These are phyloP conservation scores for Hypoxylon sp. DNA, from an alignment of 2,329 filamentous ascomycete species.

Conservation along the genomic window DNA sequence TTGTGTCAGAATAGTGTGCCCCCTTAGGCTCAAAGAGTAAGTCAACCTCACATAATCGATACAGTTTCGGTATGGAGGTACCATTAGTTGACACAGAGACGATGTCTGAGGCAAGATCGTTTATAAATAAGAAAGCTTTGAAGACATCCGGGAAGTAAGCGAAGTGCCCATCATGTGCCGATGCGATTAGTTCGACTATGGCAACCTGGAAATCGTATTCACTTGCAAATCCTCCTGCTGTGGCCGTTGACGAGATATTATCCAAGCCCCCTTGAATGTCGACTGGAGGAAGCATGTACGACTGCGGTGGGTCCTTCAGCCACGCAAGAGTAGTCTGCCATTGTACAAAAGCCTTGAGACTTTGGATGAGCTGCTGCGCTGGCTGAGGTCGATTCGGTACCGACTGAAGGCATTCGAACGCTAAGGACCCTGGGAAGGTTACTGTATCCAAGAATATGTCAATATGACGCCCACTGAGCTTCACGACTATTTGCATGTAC, in stretches of 20 bases:
- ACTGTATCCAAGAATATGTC: conserved; percentile 46
- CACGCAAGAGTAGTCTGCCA: conserved; percentile 65
- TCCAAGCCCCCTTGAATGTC: conserved; percentile 65
- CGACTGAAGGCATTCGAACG: conserved; percentile 57
- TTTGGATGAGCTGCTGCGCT: conserved; percentile 56
- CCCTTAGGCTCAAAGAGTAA: not conserved
- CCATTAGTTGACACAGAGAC: conserved; percentile 75
- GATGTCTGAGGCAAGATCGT: conserved; percentile 56
- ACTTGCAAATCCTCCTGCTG: conserved; percentile 61
- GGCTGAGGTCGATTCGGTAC: conserved; percentile 58
- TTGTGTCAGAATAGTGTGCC: conserved; percentile 33
- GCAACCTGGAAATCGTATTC: conserved; percentile 70
- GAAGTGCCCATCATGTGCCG: conserved; percentile 77
- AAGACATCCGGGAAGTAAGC: conserved; percentile 68
- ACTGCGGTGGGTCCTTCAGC: conserved; percentile 66
- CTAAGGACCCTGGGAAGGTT: conserved; percentile 56
- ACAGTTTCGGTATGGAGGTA: conserved; percentile 70
- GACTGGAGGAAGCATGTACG: conserved; percentile 64
- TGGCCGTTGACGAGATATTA: conserved; percentile 61
- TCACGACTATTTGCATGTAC: not conserved
- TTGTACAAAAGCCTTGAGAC: conserved; percentile 60
- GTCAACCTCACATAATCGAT: conserved; percentile 61
- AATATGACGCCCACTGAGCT: not conserved
- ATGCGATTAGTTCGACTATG: conserved; percentile 66
- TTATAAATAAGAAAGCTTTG: conserved; percentile 64